phyloP scores from a whole-genome alignment of 176 grass and related monocot species.

The Tillandsia leiboldiana region DNA sequence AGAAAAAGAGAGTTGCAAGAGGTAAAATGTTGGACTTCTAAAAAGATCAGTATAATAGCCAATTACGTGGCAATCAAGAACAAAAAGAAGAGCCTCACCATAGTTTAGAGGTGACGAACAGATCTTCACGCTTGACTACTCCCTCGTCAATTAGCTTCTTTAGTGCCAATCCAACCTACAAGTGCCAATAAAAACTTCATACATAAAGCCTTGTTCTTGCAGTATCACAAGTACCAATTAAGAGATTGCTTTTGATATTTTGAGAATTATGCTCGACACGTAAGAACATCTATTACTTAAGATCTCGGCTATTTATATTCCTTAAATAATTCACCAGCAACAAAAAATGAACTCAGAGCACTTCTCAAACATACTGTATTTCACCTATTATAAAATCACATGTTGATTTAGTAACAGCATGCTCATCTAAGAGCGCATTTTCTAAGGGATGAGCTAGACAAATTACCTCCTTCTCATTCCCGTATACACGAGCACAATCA shows the following conservation, averaged over 20 bases:
- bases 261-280: too few species aligned
- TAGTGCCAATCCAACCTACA: slow-evolving; percentile 55
- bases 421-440: not conserved
- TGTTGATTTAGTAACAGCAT: not conserved
- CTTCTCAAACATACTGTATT: too few species aligned
- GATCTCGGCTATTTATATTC: too few species aligned
- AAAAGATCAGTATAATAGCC: not conserved
- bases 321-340: too few species aligned
- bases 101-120: slow-evolving; percentile 81
- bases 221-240: not conserved
- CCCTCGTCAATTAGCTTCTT: slow-evolving; percentile 45
- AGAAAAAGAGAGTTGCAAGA: not conserved
- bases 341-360: too few species aligned
- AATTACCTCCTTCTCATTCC: slow-evolving; percentile 81
- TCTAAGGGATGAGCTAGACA: not conserved
- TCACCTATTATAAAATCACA: not conserved
- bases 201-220: not conserved
- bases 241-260: too few species aligned
- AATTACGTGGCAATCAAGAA: not conserved
- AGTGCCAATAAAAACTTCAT: not conserved
- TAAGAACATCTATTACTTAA: too few species aligned
- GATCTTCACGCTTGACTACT: slow-evolving; percentile 48
- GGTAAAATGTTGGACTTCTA: not conserved
- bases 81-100: slow-evolving; percentile 26
- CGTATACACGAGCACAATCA: slow-evolving; percentile 64